phyloP scores from a whole-genome alignment of 2,329 filamentous ascomycete genomes.

The Sclerotinia trifoliorum region DNA sequence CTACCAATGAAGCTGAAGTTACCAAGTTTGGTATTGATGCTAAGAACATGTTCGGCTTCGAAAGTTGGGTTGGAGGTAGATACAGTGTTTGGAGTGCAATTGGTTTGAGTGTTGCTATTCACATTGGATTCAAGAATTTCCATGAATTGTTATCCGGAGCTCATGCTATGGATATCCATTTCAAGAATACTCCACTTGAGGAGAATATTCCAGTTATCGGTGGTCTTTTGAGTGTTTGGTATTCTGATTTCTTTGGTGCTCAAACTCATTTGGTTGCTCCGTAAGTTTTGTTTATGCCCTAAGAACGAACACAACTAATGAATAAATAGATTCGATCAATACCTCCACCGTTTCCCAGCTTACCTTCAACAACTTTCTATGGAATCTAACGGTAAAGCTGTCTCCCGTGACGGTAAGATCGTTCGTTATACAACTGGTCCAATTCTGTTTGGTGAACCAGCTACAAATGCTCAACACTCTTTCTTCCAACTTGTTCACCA shows the following conservation, averaged over 20 bases:
- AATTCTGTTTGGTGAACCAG: constrained; percentile 95
- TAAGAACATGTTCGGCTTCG: constrained; percentile 99
- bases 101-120: constrained; percentile 87
- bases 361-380: constrained; percentile 99
- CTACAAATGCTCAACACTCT: constrained; percentile 98
- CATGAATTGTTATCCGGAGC: constrained; percentile 91
- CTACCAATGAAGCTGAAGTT: constrained; percentile 92
- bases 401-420: constrained; percentile 82
- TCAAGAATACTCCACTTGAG: constrained; percentile 83
- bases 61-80: constrained; percentile 95
- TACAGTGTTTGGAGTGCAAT: constrained; percentile 99
- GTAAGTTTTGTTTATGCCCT: constrained; percentile 51
- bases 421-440: constrained; percentile 97
- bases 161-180: constrained; percentile 98
- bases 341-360: constrained; percentile 97
- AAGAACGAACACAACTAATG: constrained; percentile 20
- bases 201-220: constrained; percentile 93
- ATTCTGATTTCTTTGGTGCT: constrained; percentile 97
- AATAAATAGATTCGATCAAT: constrained; percentile 85
- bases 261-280: constrained; percentile 97
- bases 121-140: constrained; percentile 98
- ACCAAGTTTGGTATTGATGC: constrained; percentile 98
- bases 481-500: constrained; percentile 99
- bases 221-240: constrained; percentile 95
- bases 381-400: constrained; percentile 98